phyloP scores from a whole-genome alignment of 1,139 yeast species.

The Starmera stellimalicola region DNA sequence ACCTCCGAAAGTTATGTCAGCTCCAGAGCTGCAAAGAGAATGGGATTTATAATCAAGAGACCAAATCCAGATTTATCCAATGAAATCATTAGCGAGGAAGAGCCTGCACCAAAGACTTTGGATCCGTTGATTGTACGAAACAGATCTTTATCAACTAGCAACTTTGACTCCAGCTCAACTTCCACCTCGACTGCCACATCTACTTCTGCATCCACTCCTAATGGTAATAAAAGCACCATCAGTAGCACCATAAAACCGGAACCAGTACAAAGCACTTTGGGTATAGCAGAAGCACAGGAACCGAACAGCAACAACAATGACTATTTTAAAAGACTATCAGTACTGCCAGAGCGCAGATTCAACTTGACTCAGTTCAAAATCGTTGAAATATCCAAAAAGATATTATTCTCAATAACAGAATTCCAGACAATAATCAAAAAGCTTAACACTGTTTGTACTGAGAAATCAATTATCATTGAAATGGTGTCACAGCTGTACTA shows the following conservation, averaged over 20 bases:
- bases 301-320: constrained; percentile 48
- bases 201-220: too few species aligned
- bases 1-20: constrained; percentile 44
- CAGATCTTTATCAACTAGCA: constrained; percentile 12
- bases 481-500: constrained; percentile 47
- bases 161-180: too few species aligned
- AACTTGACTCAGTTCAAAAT: constrained; percentile 19
- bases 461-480: constrained; percentile 49
- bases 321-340: constrained; percentile 61
- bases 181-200: too few species aligned
- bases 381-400: constrained; percentile 44
- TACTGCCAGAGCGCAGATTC: constrained; percentile 43
- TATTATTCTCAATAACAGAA: constrained; percentile 56
- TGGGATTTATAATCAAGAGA: constrained; percentile 54
- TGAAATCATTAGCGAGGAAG: constrained; percentile 16
- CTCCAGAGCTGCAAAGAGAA: constrained; percentile 55
- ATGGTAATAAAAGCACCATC: too few species aligned
- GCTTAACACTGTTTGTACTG: constrained; percentile 58
- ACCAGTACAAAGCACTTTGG: too few species aligned
- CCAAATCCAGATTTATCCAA: constrained; percentile 16
- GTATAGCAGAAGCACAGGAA: background rate
- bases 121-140: constrained; percentile 8
- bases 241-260: too few species aligned
- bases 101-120: constrained; percentile 7
- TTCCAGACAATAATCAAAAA: constrained; percentile 61